Evolutionary conservation across 768 basidiomycete species (phyloP).

Genomic region (Boletus huronensis): DNA sequence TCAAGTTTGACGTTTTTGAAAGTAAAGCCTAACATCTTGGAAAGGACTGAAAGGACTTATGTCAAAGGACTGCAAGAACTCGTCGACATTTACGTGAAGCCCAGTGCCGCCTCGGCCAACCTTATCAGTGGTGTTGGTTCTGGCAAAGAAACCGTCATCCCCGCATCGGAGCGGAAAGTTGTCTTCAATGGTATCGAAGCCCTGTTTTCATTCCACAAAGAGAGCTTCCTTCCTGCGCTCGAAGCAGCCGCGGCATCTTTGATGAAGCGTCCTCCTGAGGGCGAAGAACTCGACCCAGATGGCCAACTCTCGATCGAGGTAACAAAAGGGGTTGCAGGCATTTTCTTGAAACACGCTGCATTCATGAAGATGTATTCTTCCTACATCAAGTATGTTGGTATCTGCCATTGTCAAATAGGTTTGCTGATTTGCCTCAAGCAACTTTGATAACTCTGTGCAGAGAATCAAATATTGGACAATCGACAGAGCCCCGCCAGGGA

Average conservation of each 20-base stretch:
- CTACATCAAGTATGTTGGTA: slow-evolving; percentile 82
- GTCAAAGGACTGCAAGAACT: slow-evolving; percentile 92
- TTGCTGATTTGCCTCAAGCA: slow-evolving; percentile 45
- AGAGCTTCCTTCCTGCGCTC: slow-evolving; percentile 88
- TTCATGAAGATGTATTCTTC: slow-evolving; percentile 99
- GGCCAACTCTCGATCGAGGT: slow-evolving; percentile 72
- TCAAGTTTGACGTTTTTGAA: neutral
- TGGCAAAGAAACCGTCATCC: slow-evolving; percentile 80
- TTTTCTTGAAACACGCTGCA: slow-evolving; percentile 90
- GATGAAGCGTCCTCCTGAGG: slow-evolving; percentile 44
- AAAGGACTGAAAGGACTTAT: slow-evolving; percentile 91
- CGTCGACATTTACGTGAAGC: slow-evolving; percentile 92
- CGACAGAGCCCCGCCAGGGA: slow-evolving; percentile 44
- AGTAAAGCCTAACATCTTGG: slow-evolving; percentile 11
- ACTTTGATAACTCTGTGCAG: slow-evolving; percentile 90
- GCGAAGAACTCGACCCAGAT: slow-evolving; percentile 57
- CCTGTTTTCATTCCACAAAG: slow-evolving; percentile 87
- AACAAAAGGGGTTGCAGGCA: slow-evolving; percentile 78
- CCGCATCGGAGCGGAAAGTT: slow-evolving; percentile 79
- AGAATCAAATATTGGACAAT: slow-evolving; percentile 85
- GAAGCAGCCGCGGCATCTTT: slow-evolving; percentile 74
- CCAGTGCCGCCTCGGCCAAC: slow-evolving; percentile 68
- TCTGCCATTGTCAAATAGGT: slow-evolving; percentile 1
- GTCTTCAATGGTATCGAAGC: slow-evolving; percentile 91
- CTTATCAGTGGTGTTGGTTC: slow-evolving; percentile 67